A percentile compares a stretch with the other conserved stretches of the same genome.
phyloP scores from a whole-genome alignment of 495 filamentous ascomycete genomes.

The Neurospora sp. region DNA sequence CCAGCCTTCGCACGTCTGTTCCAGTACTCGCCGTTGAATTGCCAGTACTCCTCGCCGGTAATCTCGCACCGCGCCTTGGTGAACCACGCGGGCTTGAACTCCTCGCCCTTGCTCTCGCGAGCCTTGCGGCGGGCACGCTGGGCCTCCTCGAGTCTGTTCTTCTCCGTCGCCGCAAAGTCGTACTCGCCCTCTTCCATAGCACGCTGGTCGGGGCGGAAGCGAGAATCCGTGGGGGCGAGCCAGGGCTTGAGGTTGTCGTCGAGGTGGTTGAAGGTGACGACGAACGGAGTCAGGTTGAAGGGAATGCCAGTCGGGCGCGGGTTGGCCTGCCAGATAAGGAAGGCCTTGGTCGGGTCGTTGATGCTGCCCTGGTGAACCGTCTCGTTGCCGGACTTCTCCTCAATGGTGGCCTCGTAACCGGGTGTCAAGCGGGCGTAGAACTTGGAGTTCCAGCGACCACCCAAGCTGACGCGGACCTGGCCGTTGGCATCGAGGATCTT shows the following conservation, averaged over 20 bases:
- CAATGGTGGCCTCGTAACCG: constrained; percentile 66
- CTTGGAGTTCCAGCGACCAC: constrained; percentile 94
- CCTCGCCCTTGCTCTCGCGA: constrained; percentile 65
- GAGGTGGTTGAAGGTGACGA: constrained; percentile 82
- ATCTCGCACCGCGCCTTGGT: constrained; percentile 55
- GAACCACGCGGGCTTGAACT: constrained; percentile 85
- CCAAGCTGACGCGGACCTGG: constrained; percentile 73
- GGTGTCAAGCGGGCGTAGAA: constrained; percentile 90
- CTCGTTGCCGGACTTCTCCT: constrained; percentile 41
- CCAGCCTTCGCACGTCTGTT: constrained; percentile 48
- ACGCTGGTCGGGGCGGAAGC: constrained; percentile 87
- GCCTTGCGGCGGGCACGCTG: constrained; percentile 69
- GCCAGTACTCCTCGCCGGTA: constrained; percentile 88
- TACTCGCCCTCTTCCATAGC: constrained; percentile 98
- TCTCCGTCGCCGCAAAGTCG: constrained; percentile 83
- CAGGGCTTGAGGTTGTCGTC: constrained; percentile 61
- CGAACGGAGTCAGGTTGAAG: constrained; percentile 96
- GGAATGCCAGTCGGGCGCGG: constrained; percentile 72
- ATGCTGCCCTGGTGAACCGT: constrained; percentile 31
- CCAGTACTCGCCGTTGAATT: constrained; percentile 86
- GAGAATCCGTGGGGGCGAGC: constrained; percentile 85
- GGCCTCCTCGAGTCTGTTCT: constrained; percentile 90
- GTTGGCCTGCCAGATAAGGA: constrained; percentile 88
- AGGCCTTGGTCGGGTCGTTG: constrained; percentile 55
- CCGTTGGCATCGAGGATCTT: constrained; percentile 69